Base-by-base conservation (phyloP, 495 filamentous ascomycete species). In the Penicillium tannophilum region DNA sequence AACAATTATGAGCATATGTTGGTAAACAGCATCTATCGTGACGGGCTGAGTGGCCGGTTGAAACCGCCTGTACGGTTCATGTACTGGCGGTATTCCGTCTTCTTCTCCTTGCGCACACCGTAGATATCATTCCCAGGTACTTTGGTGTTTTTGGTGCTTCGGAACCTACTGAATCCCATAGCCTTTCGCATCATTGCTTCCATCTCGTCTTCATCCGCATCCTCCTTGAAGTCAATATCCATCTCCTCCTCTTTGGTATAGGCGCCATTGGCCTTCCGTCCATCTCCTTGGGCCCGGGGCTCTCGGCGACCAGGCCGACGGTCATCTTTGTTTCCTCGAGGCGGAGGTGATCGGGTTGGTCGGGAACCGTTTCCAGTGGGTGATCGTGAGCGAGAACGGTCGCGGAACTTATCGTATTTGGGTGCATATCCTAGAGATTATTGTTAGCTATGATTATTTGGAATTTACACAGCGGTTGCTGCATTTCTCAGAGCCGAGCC, bases 61-160 rank as follows among this genome's bases (percentile, higher is more conserved):
- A 98, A 98, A 44, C 94, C 94, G 46, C 93, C 93, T n/a, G 86
- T 75, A 55, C 94, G 88, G 72, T 98, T 98, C 94, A 98, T 98
- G 72, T 98, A 98, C 83, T 98, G 94, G 68, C 94, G 81, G 68
- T 97, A 97, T 81, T 95, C 86, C 6, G 88, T 90, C 82, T 91
- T 91, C 86, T 96, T 98, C 78, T 96, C 93, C 81, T 96, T 97
- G 58, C 88, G 77, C 30, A 97, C 86, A 6, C 80, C 90, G 50
- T 88, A 92, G 54, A 91, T 84, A 65, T 96, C 84, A 68, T 98
- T 98, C 7, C 94, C 94, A 8, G 86, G 81, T 0, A 98, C 87
- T 68, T 98, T 97, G 62, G 90, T 92, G 57, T 89, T 83, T 68
- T 98, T 96, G 35, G 94, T 98, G 17, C 84, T 89, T 47, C 87